phyloP scores from a whole-genome alignment of 169 alveolate genomes.

The Miamiensis avidus region DNA sequence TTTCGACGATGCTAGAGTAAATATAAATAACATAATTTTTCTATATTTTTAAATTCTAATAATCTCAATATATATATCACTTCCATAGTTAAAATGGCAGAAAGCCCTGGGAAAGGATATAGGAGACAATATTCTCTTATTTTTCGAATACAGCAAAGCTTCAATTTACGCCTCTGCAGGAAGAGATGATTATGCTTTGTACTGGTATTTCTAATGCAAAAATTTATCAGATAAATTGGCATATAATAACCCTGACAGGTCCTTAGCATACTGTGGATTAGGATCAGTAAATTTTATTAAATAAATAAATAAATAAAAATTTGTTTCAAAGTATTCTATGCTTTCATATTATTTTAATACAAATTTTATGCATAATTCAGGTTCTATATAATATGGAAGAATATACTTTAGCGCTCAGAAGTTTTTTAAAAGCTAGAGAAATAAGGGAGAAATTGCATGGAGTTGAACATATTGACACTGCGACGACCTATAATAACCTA shows the following conservation, averaged over 20 bases:
- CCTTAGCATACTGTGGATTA: conserved; percentile 80
- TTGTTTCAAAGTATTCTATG: too few relatives aligned
- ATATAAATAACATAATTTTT: conserved; percentile 30
- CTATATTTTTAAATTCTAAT: not conserved
- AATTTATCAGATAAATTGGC: conserved; percentile 58
- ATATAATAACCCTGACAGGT: conserved; percentile 80
- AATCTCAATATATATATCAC: too few relatives aligned
- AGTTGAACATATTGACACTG: conserved; percentile 88
- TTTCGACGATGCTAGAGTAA: conserved; percentile 24
- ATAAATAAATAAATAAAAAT: too few relatives aligned
- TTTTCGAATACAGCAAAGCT: conserved; percentile 74
- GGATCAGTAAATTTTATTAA: conserved; percentile 59
- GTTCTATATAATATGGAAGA: conserved; percentile 82
- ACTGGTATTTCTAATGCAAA: conserved; percentile 65
- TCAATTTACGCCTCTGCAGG: conserved; percentile 74
- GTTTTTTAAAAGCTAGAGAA: conserved; percentile 67
- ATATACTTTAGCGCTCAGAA: conserved; percentile 75
- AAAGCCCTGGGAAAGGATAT: conserved; percentile 49
- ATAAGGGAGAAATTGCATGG: conserved; percentile 84
- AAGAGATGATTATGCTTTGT: conserved; percentile 78
- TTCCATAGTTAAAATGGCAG: conserved; percentile 53
- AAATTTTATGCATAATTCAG: too few relatives aligned
- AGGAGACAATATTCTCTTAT: conserved; percentile 60
- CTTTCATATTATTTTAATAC: too few relatives aligned
- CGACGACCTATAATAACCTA: conserved; percentile 84